These are phyloP conservation scores for Pseudogymnoascus sp. DNA, from an alignment of 2,329 filamentous ascomycete genomes.

Conservation along the genomic window DNA sequence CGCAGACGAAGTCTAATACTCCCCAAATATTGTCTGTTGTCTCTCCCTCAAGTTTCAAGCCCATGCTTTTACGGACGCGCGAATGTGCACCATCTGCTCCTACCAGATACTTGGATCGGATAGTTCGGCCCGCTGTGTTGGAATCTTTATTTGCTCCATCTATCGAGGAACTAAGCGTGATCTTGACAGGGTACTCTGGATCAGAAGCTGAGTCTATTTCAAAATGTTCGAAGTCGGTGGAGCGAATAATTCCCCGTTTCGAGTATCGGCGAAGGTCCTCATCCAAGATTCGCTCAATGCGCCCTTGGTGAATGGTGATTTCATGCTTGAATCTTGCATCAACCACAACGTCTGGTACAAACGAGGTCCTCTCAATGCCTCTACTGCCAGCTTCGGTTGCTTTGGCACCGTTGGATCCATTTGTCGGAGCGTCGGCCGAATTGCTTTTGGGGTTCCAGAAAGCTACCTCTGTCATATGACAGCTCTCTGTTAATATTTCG, in stretches of 20 bases:
- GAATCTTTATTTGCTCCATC: conserved; percentile 43
- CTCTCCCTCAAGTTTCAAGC: conserved; percentile 49
- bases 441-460: conserved; percentile 47
- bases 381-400: conserved; percentile 33
- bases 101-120: conserved; percentile 56
- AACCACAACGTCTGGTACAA: conserved; percentile 32
- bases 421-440: conserved; percentile 24
- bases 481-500: conserved; percentile 44
- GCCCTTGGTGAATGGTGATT: conserved; percentile 37
- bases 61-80: conserved; percentile 40
- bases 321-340: conserved; percentile 30
- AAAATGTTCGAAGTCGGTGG: conserved; percentile 37
- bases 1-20: conserved; percentile 38
- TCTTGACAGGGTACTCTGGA: conserved; percentile 30
- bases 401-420: conserved; percentile 44
- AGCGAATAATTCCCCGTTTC: conserved; percentile 37
- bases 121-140: conserved; percentile 41
- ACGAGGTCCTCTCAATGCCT: conserved; percentile 31
- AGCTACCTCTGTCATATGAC: conserved; percentile 45
- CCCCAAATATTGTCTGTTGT: conserved; percentile 50
- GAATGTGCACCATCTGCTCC: conserved; percentile 51
- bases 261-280: conserved; percentile 33
- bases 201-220: conserved; percentile 29
- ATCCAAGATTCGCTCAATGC: conserved; percentile 37
- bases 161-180: not conserved